Evolutionary conservation across 192 early-diverging fungal species (phyloP).

Genomic region (Oehlia diaphana): DNA sequence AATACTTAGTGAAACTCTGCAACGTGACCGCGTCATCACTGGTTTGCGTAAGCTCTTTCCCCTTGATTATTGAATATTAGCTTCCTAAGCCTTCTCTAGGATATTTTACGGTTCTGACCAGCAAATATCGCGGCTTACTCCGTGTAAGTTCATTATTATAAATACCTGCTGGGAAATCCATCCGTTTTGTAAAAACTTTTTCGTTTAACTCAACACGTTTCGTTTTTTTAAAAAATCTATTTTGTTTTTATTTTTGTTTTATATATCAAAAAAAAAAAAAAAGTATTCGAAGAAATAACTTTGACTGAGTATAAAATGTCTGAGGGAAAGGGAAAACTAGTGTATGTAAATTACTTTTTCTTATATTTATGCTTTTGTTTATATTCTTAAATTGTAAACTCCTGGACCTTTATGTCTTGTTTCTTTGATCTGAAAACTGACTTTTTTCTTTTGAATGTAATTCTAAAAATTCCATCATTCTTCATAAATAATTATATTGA

Average conservation of each 20-base stretch:
- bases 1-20: slow-evolving; percentile 2
- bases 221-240: too few relatives aligned
- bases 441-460: not conserved
- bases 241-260: too few relatives aligned
- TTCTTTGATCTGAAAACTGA: not conserved
- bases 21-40: slow-evolving; percentile 16
- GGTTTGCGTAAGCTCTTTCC: slow-evolving; percentile 16
- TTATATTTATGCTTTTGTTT: not conserved
- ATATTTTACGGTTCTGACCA: slow-evolving; percentile 2
- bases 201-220: not conserved
- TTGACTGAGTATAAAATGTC: slow-evolving; percentile 10
- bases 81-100: slow-evolving; percentile 6
- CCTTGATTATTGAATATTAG: not conserved
- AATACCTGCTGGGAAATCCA: not conserved
- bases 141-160: slow-evolving; percentile 9
- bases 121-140: not conserved
- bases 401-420: not conserved
- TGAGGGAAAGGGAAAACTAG: slow-evolving; percentile 1
- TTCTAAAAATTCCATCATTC: not conserved
- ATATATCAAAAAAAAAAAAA: not conserved
- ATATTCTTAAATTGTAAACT: not conserved
- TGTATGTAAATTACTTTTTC: not conserved
- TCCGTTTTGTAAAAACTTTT: not conserved
- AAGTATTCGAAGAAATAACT: not conserved
- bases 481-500: not conserved